Evolutionary conservation across 495 filamentous ascomycete genomes (phyloP), one percentile per base, ranked within the genome.

Genomic region (Penicillium soppii): DNA sequence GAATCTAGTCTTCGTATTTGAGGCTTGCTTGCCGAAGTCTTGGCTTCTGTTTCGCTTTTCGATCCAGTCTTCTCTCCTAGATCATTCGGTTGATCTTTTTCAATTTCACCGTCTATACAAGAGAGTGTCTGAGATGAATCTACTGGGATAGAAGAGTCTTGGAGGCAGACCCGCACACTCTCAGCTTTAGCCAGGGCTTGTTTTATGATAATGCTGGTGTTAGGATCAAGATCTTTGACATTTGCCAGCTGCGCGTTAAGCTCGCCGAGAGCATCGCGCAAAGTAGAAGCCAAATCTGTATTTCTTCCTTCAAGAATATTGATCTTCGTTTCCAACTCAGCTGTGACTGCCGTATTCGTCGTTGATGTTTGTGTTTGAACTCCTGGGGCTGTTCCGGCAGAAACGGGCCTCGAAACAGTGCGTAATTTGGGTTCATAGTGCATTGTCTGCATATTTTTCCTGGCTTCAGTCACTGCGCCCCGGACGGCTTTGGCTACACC

Each of bases 401-500:
- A 29, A 23, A 21, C 20, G 4, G 41, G 55, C 9, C 44, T 53
- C 22, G 26, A 17, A n/a, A 9, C 27, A 40, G 23, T 22, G 4
- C 67, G 68, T 16, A 58, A 32, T 9, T 50, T 66, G 25, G 67
- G 73, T 50, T 74, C 75, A 8, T 76, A 66, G 47, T 81, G 74
- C 43, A 86, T 74, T n/a, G 78, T 77, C 58, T 88, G 82, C 53
- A 90, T 83, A 52, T 86, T 87, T 58, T 79, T 86, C 54, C 78
- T 81, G 3, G 92, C 88, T 71, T 97, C 91, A 12, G 80, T 89
- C 47, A 96, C 82, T 4, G 94, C 92, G 52, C 92, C 91, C 16
- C 92, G 84, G 9, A 98, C 87, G 9, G 90, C 91, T 67, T 91
- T 90, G 54, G 91, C 91, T 25, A 97, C 86, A 3, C 92, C 91